Evolutionary conservation across 345 rosid genomes (phyloP).

Genomic region (Linum tenue): DNA sequence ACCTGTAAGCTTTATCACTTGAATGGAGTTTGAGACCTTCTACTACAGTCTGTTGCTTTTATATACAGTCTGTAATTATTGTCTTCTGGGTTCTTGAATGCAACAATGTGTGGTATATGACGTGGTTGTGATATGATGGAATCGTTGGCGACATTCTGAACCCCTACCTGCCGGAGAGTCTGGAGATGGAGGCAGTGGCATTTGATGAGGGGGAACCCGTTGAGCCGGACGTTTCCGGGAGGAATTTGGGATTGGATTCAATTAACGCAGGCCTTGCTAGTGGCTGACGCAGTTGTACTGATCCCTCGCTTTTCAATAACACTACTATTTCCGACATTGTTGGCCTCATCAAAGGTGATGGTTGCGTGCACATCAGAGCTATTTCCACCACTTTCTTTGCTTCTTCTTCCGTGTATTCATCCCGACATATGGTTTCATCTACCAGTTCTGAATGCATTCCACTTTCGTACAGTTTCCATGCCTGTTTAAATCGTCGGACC

Average conservation of each 20-base stretch:
- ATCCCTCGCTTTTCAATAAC: conserved; percentile 18
- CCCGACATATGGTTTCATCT: conserved; percentile 21
- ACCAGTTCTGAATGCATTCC: conserved; percentile 20
- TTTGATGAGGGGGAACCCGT: conserved; percentile 14
- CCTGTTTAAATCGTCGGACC: conserved; percentile 8
- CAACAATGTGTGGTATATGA: too few relatives aligned
- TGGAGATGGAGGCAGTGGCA: conserved; percentile 19
- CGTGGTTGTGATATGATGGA: too few relatives aligned
- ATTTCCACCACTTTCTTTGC: conserved; percentile 23
- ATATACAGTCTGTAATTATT: too few relatives aligned
- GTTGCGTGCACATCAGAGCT: conserved; percentile 33
- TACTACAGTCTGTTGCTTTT: too few relatives aligned
- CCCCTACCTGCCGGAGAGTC: conserved; percentile 12
- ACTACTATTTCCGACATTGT: conserved; percentile 31
- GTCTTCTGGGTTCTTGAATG: too few relatives aligned
- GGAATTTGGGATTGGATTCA: conserved; percentile 6
- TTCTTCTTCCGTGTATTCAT: conserved; percentile 28
- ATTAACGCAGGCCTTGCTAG: conserved; percentile 18
- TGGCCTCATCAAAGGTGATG: conserved; percentile 21
- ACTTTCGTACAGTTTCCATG: conserved; percentile 31
- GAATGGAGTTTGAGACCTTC: too few relatives aligned
- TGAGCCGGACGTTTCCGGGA: conserved; percentile 13
- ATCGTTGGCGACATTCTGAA: too few relatives aligned
- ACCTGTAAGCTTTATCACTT: too few relatives aligned
- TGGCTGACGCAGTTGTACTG: conserved; percentile 4